Base-by-base conservation (phyloP, 2,329 filamentous ascomycete genomes). In the Xylariaceae sp. region DNA sequence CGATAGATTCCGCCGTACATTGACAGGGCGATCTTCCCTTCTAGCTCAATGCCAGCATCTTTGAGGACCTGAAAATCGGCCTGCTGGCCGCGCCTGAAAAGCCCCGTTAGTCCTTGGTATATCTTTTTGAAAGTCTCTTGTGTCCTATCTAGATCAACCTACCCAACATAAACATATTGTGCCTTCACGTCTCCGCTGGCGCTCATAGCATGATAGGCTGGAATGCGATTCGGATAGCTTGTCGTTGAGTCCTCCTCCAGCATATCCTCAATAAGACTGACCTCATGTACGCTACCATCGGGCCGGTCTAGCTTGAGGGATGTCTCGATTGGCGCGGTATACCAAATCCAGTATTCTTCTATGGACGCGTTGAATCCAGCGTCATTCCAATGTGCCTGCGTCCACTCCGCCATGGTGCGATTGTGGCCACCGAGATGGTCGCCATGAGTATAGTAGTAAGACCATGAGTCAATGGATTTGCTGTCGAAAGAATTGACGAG, bases 401-500 rank as follows among this genome's bases (percentile, higher is more conserved):
- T 43, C 41, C 41, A 43, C 36, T 43, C 41, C 13, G 41, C 41
- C 41, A 43, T 43, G 24, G 36, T 39, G 15, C 22, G 19, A 17
- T 43, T 43, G 18, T 43, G 41, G 3, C 41, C 41, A 17, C 41
- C 41, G 15, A 43, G 32, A 18, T 43, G 41, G 32, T 43, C 41
- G 13, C 41, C 41, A 36, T 43, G 41, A 4, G 41, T 43, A 26
- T 43, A 43, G 32, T 43, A 43, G 41, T 43, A 36, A 13, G 41
- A 43, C 41, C 41, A 43, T 16, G 37, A 34, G 15, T 38, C 37
- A 24, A 43, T 31, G 9, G 36, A 39, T n/a, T 43, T 43, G 32
- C 37, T 43, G 32, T 43, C 41, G 24, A 43, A 43, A 12, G 41
- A 43, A 32, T 43, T 43, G 7, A 43, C 36, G n/a, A 43, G 37